phyloP scores from a whole-genome alignment of 495 filamentous ascomycete genomes.

The Alectoria sarmentosa region DNA sequence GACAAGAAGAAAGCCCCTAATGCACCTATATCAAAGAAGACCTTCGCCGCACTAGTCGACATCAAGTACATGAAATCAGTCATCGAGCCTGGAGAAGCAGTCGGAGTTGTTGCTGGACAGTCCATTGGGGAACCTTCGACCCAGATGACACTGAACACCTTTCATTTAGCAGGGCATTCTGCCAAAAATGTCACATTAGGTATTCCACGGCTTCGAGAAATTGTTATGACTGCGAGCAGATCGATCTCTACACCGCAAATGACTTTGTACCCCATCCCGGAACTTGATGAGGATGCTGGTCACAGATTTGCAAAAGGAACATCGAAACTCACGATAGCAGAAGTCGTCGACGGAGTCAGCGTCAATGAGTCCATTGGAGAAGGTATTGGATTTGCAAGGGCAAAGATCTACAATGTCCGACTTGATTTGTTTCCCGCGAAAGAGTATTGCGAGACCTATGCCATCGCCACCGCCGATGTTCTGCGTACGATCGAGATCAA shows the following conservation, averaged over 20 bases:
- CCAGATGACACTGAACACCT: constrained; percentile 99
- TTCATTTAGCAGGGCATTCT: constrained; percentile 98
- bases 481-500: constrained; percentile 68
- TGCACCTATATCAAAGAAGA: constrained; percentile 57
- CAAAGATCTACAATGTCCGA: constrained; percentile 78
- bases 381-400: constrained; percentile 55
- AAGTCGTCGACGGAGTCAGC: constrained; percentile 76
- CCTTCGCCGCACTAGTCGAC: constrained; percentile 73
- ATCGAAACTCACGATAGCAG: constrained; percentile 76
- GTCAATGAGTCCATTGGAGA: constrained; percentile 69
- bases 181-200: constrained; percentile 98
- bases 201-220: constrained; percentile 95
- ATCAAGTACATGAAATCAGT: constrained; percentile 89
- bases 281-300: constrained; percentile 59
- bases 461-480: constrained; percentile 71
- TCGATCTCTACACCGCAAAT: constrained; percentile 86
- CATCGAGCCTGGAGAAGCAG: constrained; percentile 96
- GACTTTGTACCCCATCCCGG: constrained; percentile 72
- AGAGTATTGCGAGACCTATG: constrained; percentile 81
- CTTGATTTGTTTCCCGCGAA: constrained; percentile 75
- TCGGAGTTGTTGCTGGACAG: constrained; percentile 93
- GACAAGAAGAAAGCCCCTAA: constrained; percentile 61
- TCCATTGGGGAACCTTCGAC: constrained; percentile 96
- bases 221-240: constrained; percentile 92
- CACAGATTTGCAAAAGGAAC: constrained; percentile 88